phyloP scores from a whole-genome alignment of 1,139 yeast species.

The Yamadazyma kanchanaburiensis region DNA sequence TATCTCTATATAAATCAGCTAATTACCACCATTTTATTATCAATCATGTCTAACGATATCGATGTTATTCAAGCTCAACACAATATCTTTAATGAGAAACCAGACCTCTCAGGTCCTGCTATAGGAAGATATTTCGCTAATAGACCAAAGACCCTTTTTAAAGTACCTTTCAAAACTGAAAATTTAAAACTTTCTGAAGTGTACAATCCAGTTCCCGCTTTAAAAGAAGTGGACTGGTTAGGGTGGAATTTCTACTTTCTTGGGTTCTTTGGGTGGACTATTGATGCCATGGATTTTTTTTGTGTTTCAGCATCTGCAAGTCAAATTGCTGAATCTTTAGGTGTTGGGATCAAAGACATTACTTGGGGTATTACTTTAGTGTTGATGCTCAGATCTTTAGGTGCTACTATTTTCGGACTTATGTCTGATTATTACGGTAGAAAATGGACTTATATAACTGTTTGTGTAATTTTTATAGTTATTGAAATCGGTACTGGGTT shows the following conservation, averaged over 20 bases:
- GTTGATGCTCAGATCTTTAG: slow-evolving; percentile 75
- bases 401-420: slow-evolving; percentile 68
- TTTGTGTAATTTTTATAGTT: slow-evolving; percentile 49
- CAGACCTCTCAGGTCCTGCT: slow-evolving; percentile 21
- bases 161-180: slow-evolving; percentile 17
- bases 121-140: slow-evolving; percentile 24
- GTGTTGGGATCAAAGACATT: slow-evolving; percentile 47
- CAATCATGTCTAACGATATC: slow-evolving; percentile 2
- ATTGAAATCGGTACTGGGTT: slow-evolving; percentile 75
- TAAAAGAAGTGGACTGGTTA: slow-evolving; percentile 23
- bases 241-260: slow-evolving; percentile 58
- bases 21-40: no score
- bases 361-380: slow-evolving; percentile 84
- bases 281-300: slow-evolving; percentile 80
- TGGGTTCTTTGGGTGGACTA: slow-evolving; percentile 72
- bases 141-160: slow-evolving; percentile 22
- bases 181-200: slow-evolving; percentile 13
- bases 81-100: slow-evolving; percentile 20
- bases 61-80: slow-evolving; percentile 9
- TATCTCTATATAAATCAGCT: no score
- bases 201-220: slow-evolving; percentile 32
- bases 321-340: slow-evolving; percentile 51
- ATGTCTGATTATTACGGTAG: slow-evolving; percentile 69
- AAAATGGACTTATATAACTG: slow-evolving; percentile 63
- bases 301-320: slow-evolving; percentile 61